Base-by-base conservation (phyloP, 2,329 filamentous ascomycete genomes). In the Corniculantispora saksenae region DNA sequence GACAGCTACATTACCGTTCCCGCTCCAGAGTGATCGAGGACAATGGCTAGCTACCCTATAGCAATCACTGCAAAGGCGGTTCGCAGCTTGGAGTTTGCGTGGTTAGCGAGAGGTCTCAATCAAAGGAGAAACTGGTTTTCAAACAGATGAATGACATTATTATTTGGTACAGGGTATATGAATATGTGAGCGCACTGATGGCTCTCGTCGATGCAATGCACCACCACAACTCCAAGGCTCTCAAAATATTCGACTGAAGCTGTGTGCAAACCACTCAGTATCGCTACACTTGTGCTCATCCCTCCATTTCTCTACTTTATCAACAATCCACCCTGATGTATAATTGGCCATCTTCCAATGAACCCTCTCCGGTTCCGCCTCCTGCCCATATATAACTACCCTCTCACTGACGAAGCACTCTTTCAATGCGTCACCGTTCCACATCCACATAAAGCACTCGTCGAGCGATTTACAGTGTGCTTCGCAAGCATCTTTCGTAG, bases 361-460 rank as follows among this genome's bases (percentile, higher is more conserved):
- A 19, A 54, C 21, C 23, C 12, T 6, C 35, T 54, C 59, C 17
- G 59, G 35, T 9, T 8, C 4, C 35, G 35, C 23, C 15, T 43
- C 29, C 10, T 64, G 29, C 13, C 55, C 55, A 27, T 35, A 17
- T 25, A 29, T 17, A 23, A 59, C 7, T 0, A 53, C 27, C 25
- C 25, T n/a, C n/a, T 63, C 51, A 38, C 47, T 55, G 25, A 63
- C 60, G 3, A 47, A 35, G 47, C 62, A 64, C 45, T 59, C 45
- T 15, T 53, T 40, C 8, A 21, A 9, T 3, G 43, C 47, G 29
- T 48, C 9, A 7, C 63, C 56, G 13, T 23, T 40, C 63, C 63
- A 65, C 40, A n/a, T 56, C 55, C 55, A 65, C 56, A 60, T 58
- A 25, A 60, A 29, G 25, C 63, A 65, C 13, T 47, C 38, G 8